These are phyloP conservation scores for Cruciata laevipes DNA, from an alignment of 257 asterid genomes.

Conservation along the genomic window DNA sequence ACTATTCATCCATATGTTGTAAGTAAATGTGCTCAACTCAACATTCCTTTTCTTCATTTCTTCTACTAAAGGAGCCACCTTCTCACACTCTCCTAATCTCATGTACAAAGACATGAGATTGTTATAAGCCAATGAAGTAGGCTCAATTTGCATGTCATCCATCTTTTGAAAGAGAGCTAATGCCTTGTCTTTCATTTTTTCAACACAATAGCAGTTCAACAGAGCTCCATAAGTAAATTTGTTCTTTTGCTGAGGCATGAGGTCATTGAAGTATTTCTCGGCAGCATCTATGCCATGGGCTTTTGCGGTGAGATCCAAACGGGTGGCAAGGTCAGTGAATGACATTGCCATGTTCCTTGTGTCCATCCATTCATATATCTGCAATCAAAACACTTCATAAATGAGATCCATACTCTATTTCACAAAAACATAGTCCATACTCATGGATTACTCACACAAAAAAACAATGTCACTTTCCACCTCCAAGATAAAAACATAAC, in stretches of 20 bases:
- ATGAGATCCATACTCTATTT: not conserved
- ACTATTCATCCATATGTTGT: slow-evolving; percentile 59
- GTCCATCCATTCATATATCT: slow-evolving; percentile 89
- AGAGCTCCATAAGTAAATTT: slow-evolving; percentile 57
- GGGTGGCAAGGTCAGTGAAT: slow-evolving; percentile 35
- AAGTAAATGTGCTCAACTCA: slow-evolving; percentile 43
- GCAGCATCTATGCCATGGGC: slow-evolving; percentile 63
- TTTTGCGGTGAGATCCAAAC: slow-evolving; percentile 56
- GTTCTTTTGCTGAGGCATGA: slow-evolving; percentile 35
- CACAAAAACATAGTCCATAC: no score
- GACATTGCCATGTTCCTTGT: slow-evolving; percentile 38
- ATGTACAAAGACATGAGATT: slow-evolving; percentile 56
- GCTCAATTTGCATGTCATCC: slow-evolving; percentile 35
- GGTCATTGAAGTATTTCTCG: slow-evolving; percentile 49
- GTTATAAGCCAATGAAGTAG: slow-evolving; percentile 39
- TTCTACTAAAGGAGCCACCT: slow-evolving; percentile 36
- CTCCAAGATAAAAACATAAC: not conserved
- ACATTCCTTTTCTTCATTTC: slow-evolving; percentile 57
- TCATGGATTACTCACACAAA: not conserved
- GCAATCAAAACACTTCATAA: slow-evolving; percentile 4
- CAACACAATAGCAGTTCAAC: slow-evolving; percentile 61
- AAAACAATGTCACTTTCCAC: not conserved
- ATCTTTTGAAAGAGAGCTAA: slow-evolving; percentile 40
- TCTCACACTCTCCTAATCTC: slow-evolving; percentile 48
- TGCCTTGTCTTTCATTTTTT: slow-evolving; percentile 52